phyloP scores from a whole-genome alignment of 208 protist species.

The Acanthamoeba sp. region DNA sequence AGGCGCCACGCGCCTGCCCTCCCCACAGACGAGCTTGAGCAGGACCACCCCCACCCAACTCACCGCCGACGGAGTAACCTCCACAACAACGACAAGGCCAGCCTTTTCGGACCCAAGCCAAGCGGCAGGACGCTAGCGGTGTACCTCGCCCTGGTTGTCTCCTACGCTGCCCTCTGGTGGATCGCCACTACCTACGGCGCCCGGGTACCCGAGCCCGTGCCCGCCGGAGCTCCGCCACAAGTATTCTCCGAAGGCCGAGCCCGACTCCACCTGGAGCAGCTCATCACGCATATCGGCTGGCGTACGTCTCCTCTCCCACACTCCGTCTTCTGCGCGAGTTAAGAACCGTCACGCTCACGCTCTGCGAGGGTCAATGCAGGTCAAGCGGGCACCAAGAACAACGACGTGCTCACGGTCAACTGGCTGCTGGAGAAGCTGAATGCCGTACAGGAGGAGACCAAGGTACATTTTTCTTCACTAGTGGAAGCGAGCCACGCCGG shows the following conservation, averaged over 20 bases:
- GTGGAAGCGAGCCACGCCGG: no score
- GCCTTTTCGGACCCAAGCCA: neutral
- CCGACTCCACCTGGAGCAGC: slow-evolving; percentile 5
- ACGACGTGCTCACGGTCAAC: slow-evolving; percentile 56
- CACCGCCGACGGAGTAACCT: neutral
- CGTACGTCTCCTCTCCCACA: neutral
- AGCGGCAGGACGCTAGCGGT: neutral
- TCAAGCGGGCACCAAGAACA: slow-evolving; percentile 42
- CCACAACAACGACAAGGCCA: neutral
- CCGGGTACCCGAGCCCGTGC: slow-evolving; percentile 8
- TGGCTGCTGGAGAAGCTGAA: slow-evolving; percentile 62
- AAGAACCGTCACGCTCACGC: neutral
- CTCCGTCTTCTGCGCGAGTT: no score
- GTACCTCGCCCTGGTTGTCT: slow-evolving; percentile 4
- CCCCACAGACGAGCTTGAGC: slow-evolving; percentile 10
- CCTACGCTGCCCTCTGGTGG: neutral
- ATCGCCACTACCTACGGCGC: neutral
- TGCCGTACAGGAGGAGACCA: slow-evolving; percentile 17
- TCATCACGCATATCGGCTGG: slow-evolving; percentile 47
- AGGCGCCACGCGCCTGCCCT: neutral
- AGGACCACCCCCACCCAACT: neutral
- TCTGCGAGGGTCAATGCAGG: neutral
- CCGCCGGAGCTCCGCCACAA: neutral
- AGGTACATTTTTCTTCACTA: no score
- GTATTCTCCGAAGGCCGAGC: slow-evolving; percentile 54